Conservation (phyloP, 2,329 filamentous ascomycete species). For the Cryphonectria nitschkei region DNA sequence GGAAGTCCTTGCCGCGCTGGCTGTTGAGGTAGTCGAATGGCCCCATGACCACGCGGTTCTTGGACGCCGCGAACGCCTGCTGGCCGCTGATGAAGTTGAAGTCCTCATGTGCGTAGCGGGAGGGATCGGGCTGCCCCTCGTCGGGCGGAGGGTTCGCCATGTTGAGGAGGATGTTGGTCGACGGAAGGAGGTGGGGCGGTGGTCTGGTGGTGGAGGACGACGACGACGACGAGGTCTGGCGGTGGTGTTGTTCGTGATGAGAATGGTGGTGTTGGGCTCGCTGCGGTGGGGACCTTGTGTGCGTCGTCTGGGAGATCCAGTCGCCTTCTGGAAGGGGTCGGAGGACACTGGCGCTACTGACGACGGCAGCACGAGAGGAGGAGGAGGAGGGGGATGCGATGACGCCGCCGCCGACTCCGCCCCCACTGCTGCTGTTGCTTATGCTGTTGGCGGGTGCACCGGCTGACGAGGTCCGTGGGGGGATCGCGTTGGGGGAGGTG, state of each 20-base stretch:
- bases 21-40: conserved; percentile 81
- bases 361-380: conserved; percentile 19
- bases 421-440: conserved; percentile 23
- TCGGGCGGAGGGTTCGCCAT: conserved; percentile 43
- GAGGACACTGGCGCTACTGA: conserved; percentile 41
- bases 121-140: conserved; percentile 49
- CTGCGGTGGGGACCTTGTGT: conserved; percentile 30
- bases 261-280: conserved; percentile 29
- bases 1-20: conserved; percentile 84
- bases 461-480: conserved; percentile 73
- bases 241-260: conserved; percentile 24
- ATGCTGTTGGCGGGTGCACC: conserved; percentile 45
- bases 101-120: conserved; percentile 58
- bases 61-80: conserved; percentile 69
- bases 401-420: not conserved
- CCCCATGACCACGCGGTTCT: conserved; percentile 76
- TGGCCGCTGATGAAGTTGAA: conserved; percentile 52
- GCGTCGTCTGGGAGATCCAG: conserved; percentile 56
- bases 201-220: conserved; percentile 14
- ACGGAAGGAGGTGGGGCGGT: conserved; percentile 36
- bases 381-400: not conserved
- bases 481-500: conserved; percentile 68
- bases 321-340: conserved; percentile 63
- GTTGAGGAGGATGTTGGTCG: conserved; percentile 39
- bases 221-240: conserved; percentile 14